These are phyloP conservation scores for Talaromyces borbonicus DNA, from an alignment of 495 filamentous ascomycete species.

Conservation along the genomic window DNA sequence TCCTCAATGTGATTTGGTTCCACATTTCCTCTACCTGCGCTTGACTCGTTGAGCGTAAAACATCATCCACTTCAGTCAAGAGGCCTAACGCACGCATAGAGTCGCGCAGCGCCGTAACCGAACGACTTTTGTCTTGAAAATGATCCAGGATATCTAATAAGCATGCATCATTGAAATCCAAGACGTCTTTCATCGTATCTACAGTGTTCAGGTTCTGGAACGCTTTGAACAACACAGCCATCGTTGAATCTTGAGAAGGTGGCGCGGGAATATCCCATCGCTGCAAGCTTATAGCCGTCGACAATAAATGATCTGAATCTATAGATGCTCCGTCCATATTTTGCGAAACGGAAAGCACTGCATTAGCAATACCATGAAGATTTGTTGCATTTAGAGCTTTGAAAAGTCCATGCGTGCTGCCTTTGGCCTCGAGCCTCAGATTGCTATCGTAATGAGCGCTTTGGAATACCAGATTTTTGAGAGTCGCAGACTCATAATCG, in stretches of 20 bases:
- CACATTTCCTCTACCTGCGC: slow-evolving; percentile 54
- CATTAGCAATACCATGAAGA: slow-evolving; percentile 37
- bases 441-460: slow-evolving; percentile 88
- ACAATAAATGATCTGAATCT: slow-evolving; percentile 61
- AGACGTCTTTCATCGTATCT: slow-evolving; percentile 39
- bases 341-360: slow-evolving; percentile 26
- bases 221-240: slow-evolving; percentile 63
- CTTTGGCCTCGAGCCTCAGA: slow-evolving; percentile 46
- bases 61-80: slow-evolving; percentile 72
- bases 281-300: slow-evolving; percentile 75
- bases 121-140: slow-evolving; percentile 44
- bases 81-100: slow-evolving; percentile 64
- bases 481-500: slow-evolving; percentile 84
- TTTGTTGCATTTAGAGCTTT: slow-evolving; percentile 37
- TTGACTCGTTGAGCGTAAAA: slow-evolving; percentile 48
- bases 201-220: slow-evolving; percentile 72
- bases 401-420: slow-evolving; percentile 32
- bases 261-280: slow-evolving; percentile 88
- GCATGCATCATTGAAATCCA: slow-evolving; percentile 47
- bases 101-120: slow-evolving; percentile 49
- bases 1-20: slow-evolving; percentile 50
- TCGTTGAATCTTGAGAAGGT: slow-evolving; percentile 44
- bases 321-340: slow-evolving; percentile 19
- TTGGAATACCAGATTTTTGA: slow-evolving; percentile 81
- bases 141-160: slow-evolving; percentile 53